Evolutionary conservation across 73 alveolate genomes (phyloP).

Genomic region (Paramecium bursaria): DNA sequence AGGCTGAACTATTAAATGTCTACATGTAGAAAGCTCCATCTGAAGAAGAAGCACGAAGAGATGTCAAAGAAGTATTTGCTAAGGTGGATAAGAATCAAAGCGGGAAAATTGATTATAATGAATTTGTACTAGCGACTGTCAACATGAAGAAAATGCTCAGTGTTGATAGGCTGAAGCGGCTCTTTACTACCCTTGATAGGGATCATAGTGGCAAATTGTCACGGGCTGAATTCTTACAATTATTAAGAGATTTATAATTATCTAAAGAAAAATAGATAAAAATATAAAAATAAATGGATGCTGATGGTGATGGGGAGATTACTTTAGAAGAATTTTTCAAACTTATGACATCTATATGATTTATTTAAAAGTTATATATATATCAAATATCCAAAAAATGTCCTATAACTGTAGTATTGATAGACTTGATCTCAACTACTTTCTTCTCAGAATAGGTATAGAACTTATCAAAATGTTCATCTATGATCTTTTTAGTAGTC

Average conservation of each 20-base stretch:
- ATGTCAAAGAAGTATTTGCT: conserved; percentile 28
- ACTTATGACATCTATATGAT: conserved; percentile 3
- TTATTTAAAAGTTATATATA: background rate
- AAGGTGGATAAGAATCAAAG: conserved; percentile 9
- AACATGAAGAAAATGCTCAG: conserved; percentile 52
- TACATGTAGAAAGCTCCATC: conserved; percentile 6
- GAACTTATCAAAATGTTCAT: conserved; percentile 3
- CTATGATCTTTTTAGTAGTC: conserved; percentile 65
- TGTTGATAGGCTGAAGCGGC: conserved; percentile 5
- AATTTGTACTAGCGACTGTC: conserved; percentile 55
- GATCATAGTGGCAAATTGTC: conserved; percentile 61
- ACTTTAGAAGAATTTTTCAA: conserved; percentile 23
- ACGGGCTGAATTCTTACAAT: conserved; percentile 11
- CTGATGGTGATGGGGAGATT: conserved; percentile 48
- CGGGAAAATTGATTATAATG: conserved; percentile 62
- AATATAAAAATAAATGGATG: conserved; percentile 5
- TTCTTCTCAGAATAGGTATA: conserved; percentile 54
- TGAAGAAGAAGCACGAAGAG: conserved; percentile 19
- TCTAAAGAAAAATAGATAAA: background rate
- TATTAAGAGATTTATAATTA: conserved; percentile 36
- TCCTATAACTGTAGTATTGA: conserved; percentile 53
- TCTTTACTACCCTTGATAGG: conserved; percentile 26
- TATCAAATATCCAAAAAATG: conserved; percentile 13
- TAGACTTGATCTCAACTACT: conserved; percentile 61
- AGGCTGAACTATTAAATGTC: conserved; percentile 9